phyloP scores from a whole-genome alignment of 805 yeast species.

The Tetrapisispora iriomotensis region DNA sequence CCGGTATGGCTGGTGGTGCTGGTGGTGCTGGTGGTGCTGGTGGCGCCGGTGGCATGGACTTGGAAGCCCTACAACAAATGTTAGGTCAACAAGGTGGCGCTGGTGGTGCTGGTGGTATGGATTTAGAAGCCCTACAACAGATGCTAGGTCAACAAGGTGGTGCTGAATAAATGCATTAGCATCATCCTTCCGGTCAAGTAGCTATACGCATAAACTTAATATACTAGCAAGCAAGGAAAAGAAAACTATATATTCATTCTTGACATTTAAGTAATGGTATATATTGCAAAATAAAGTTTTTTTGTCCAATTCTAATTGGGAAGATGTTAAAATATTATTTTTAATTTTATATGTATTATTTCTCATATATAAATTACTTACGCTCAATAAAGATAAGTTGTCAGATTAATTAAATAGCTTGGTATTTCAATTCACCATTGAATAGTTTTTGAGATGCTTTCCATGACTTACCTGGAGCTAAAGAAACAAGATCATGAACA shows the following conservation, averaged over 20 bases:
- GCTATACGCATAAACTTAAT: too few species aligned
- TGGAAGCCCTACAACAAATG: constrained; percentile 11
- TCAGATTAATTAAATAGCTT: constrained; percentile 32
- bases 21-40: constrained; percentile 32
- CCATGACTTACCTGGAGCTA: constrained; percentile 73
- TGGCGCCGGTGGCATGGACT: constrained; percentile 26
- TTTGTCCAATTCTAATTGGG: too few species aligned
- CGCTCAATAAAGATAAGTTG: not conserved
- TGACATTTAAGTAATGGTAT: too few species aligned
- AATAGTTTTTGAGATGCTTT: constrained; percentile 51
- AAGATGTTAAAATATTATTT: too few species aligned
- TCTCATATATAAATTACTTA: not conserved
- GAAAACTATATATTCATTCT: too few species aligned
- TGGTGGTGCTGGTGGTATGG: constrained; percentile 31
- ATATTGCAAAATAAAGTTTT: too few species aligned
- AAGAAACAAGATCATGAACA: constrained; percentile 55
- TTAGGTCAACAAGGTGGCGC: constrained; percentile 16
- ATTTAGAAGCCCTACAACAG: constrained; percentile 5
- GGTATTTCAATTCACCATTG: constrained; percentile 52
- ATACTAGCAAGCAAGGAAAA: too few species aligned
- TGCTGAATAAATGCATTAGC: constrained; percentile 1
- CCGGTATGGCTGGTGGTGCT: constrained; percentile 17
- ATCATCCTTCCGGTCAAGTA: too few species aligned
- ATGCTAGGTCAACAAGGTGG: constrained; percentile 2
- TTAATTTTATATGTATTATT: not conserved